phyloP scores from a whole-genome alignment of 208 protist species.

The Blechomonas ayalai region DNA sequence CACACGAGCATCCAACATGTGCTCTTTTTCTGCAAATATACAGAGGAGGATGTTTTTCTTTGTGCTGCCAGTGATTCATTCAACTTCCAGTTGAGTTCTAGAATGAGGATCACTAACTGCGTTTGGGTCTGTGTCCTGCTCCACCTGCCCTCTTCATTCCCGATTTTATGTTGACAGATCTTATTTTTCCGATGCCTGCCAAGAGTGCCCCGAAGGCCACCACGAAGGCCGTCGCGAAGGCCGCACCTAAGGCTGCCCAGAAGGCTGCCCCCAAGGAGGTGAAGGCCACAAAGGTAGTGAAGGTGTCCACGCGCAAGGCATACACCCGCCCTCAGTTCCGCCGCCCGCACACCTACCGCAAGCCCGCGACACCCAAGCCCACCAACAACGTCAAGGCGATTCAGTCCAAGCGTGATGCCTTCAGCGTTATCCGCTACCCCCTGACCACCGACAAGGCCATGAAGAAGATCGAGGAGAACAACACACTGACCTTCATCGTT shows the following conservation, averaged over 20 bases:
- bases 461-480: slow-evolving; percentile 99
- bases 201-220: slow-evolving; percentile 17
- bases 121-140: too few species aligned
- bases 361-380: slow-evolving; percentile 84
- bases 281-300: slow-evolving; percentile 79
- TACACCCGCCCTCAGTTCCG: slow-evolving; percentile 95
- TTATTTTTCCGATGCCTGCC: slow-evolving; percentile 38
- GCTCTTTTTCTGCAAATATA: too few species aligned
- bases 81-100: too few species aligned
- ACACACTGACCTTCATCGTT: slow-evolving; percentile 99
- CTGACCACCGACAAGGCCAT: slow-evolving; percentile 98
- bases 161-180: slow-evolving; percentile 2
- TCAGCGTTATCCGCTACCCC: slow-evolving; percentile 95
- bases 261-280: slow-evolving; percentile 41
- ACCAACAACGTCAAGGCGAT: slow-evolving; percentile 86
- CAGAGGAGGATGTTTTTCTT: too few species aligned
- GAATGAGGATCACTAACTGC: too few species aligned
- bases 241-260: slow-evolving; percentile 26
- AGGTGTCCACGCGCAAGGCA: slow-evolving; percentile 90
- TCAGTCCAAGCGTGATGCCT: slow-evolving; percentile 77
- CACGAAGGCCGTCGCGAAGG: too few species aligned
- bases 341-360: slow-evolving; percentile 94
- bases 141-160: too few species aligned
- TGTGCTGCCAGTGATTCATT: too few species aligned
- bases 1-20: too few species aligned